Evolutionary conservation across 2,329 filamentous ascomycete genomes (phyloP).

Genomic region (Colletotrichum truncatum): DNA sequence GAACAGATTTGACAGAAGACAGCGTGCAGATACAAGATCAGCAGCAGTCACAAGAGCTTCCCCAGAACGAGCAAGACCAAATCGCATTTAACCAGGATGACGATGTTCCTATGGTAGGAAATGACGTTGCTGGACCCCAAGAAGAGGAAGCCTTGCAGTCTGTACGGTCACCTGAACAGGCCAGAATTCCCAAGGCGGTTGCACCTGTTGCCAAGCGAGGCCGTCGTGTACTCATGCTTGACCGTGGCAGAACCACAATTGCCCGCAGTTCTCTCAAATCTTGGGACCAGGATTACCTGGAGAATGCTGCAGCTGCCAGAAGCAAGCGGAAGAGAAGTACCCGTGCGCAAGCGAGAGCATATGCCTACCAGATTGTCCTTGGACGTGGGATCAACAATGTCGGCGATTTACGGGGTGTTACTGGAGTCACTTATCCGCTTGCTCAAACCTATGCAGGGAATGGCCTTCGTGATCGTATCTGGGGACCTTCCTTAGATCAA

Average conservation of each 20-base stretch:
- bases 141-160: neutral
- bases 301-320: conserved; percentile 40
- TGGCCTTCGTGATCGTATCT: conserved; percentile 47
- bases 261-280: neutral
- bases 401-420: conserved; percentile 41
- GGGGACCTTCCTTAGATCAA: conserved; percentile 41
- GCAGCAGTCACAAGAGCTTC: conserved; percentile 26
- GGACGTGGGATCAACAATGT: conserved; percentile 48
- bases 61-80: neutral
- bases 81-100: neutral
- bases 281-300: conserved; percentile 54
- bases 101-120: neutral
- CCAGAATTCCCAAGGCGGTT: neutral
- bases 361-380: conserved; percentile 50
- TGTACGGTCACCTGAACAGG: neutral
- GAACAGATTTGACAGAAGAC: conserved; percentile 21
- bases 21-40: conserved; percentile 17
- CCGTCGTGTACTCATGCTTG: neutral
- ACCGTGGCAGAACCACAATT: neutral
- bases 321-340: conserved; percentile 37
- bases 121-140: neutral
- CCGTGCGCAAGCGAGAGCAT: conserved; percentile 49
- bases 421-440: conserved; percentile 52
- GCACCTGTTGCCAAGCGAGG: neutral
- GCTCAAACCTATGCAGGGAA: conserved; percentile 56